Evolutionary conservation across 1,284 basidiomycete species (phyloP), one percentile per base, ranked within the genome.

Genomic region (Albatrellus sp.): DNA sequence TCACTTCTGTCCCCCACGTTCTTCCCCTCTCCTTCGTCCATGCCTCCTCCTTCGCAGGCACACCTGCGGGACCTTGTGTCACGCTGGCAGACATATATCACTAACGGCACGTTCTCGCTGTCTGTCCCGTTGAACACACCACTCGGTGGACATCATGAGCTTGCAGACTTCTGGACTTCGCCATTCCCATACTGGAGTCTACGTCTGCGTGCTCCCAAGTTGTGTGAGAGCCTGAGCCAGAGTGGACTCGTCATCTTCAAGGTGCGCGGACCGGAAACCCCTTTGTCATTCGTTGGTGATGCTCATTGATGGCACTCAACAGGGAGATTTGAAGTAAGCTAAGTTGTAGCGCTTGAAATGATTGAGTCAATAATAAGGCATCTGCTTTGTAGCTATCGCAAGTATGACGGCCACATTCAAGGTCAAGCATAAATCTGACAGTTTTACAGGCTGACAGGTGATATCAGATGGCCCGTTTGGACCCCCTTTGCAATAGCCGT

Each of bases 201-300:
- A 72, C 67, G 76, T 37, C 62, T 61, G 6, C 65, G 68, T 14
- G 83, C 80, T 2, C 74, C 75, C 0, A 66, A 65, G 17, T 62
- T 94, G 8, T 75, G 80, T 56, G 55, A 63, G 1, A 67, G 70
- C 44, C 61, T 98, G 43, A 66, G 70, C 43, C 67, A 67, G 34
- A 84, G 86, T 48, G 75, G 73, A 10, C 66, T 98, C 11, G 92
- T 97, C 5, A 76, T 98, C 47, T 96, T 98, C 70, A 98, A 98
- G 71, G 82, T 75, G 40, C 29, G 62, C 48, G 3, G 8, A 17
- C 29, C 19, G 19, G 24, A 24, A 24, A 24, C 7, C 12, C 37
- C 10, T 37, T 33, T 17, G 34, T 31, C 5, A 12, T 31, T n/a
- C 8, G 11, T 29, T 38, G 30, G 48, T 30, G 14, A 29, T 13